Percentiles rank a stretch among this genome's conserved stretches.
Conservation (phyloP, 2,329 filamentous ascomycete genomes). For the Fusarium humuli region DNA sequence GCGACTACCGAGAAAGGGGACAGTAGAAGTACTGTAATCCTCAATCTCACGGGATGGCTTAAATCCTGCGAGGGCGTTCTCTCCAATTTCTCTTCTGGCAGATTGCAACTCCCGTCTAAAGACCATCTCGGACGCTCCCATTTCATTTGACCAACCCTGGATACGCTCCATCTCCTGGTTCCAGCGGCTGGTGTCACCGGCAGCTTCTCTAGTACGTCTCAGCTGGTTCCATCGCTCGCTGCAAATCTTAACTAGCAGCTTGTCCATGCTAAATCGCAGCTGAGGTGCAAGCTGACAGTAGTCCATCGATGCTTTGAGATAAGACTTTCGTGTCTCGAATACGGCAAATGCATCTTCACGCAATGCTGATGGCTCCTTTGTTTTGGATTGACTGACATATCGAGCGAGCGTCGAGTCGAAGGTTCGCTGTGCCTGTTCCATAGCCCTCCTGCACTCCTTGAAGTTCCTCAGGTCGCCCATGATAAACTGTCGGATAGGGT, state of each 20-base stretch:
- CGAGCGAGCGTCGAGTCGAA: slow-evolving; percentile 86
- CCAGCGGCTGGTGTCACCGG: slow-evolving; percentile 73
- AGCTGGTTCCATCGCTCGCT: slow-evolving; percentile 91
- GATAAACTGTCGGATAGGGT: slow-evolving; percentile 85
- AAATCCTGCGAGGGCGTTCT: slow-evolving; percentile 74
- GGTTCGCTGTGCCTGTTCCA: slow-evolving; percentile 84
- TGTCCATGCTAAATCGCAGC: slow-evolving; percentile 84
- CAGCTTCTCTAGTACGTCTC: slow-evolving; percentile 75
- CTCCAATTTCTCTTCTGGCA: slow-evolving; percentile 85
- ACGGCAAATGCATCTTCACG: slow-evolving; percentile 96
- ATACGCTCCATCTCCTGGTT: slow-evolving; percentile 89
- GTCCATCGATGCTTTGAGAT: slow-evolving; percentile 92
- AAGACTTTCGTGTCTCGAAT: slow-evolving; percentile 90
- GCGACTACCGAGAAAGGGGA: slow-evolving; percentile 82
- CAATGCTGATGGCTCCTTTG: slow-evolving; percentile 90
- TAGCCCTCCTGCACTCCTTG: slow-evolving; percentile 80
- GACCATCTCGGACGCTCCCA: slow-evolving; percentile 87
- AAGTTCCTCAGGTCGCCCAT: slow-evolving; percentile 83
- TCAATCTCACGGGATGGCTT: slow-evolving; percentile 93
- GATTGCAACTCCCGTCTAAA: slow-evolving; percentile 85
- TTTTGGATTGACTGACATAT: slow-evolving; percentile 87
- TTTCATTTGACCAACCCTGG: slow-evolving; percentile 91
- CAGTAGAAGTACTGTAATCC: slow-evolving; percentile 89
- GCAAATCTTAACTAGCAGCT: slow-evolving; percentile 85
- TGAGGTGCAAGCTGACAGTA: slow-evolving; percentile 91